Base-by-base conservation (phyloP, 1,139 yeast species). In the Arxiozyma heterogenica region DNA sequence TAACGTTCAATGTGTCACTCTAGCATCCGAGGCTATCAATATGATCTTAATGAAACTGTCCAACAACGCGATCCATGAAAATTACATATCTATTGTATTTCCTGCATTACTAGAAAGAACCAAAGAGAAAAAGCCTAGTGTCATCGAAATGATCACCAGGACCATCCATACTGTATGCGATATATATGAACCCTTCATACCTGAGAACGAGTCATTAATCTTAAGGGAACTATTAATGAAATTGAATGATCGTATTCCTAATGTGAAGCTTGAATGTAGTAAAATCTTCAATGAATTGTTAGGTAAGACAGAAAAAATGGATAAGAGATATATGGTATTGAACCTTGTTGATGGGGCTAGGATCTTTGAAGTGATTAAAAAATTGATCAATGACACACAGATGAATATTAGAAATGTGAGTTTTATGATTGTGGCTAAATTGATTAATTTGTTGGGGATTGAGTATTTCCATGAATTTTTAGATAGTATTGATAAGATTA, bases 61-160 rank as follows among this genome's bases (percentile, higher is more conserved):
- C 51, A 60, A 65, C 1, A 57, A 57, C 69, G 73, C 34, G 84
- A 86, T 70, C 73, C 74, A 49, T 21, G 61, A 60, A 30, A 75
- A 73, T 59, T 89, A 88, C 67, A 77, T 77, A 49, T 59, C 74
- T 0, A 64, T 77, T 1, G 76, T 89, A 1, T 71, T 89, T 18
- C 72, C 74, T 0, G 84, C 95, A 0, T 72, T 87, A 58, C 71
- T 93, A 48, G 97, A 90, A 59, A 78, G 97, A 62, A 81, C 89
- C 17, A 91, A 90, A 65, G 98, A 93, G 68, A 89, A 87, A 73
- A 93, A 93, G 64, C 84, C 81, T 17, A 73, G 84, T 2, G 94
- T 89, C 0, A 75, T 87, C 1, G 89, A 83, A 41, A 86, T 95
- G 0, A 73, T 93, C 38, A 74, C 76, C 25, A 72, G 69, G 48